Percentiles rank a stretch among this genome's conserved stretches.
Evolutionary conservation across 73 alveolate genomes (phyloP).

Genomic region (Effrenium voratum): DNA sequence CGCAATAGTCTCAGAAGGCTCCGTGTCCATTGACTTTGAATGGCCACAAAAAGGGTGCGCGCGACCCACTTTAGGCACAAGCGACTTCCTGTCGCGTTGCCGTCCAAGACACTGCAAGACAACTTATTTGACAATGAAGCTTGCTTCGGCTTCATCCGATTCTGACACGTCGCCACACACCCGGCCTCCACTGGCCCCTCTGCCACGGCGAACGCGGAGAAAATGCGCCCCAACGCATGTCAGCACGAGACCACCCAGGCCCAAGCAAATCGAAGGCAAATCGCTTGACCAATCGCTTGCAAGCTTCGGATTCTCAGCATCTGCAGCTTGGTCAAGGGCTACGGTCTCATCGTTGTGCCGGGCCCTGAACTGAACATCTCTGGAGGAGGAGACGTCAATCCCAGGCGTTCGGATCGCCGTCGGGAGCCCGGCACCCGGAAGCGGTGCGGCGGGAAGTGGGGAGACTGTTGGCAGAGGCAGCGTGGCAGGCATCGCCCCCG

Average conservation of each 20-base stretch:
- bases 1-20: too few relatives aligned
- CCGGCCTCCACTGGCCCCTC: neutral
- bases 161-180: neutral
- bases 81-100: too few relatives aligned
- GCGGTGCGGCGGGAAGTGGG: neutral
- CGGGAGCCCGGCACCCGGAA: neutral
- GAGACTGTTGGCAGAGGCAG: neutral
- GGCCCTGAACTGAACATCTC: neutral
- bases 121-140: too few relatives aligned
- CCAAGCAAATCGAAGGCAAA: neutral
- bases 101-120: too few relatives aligned
- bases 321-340: too few relatives aligned
- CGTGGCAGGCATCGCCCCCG: neutral
- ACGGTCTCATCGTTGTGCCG: neutral
- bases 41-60: too few relatives aligned
- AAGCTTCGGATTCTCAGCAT: too few relatives aligned
- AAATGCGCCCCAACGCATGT: constrained; percentile 50
- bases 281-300: neutral
- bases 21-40: too few relatives aligned
- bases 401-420: too few relatives aligned
- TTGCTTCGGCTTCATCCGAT: too few relatives aligned
- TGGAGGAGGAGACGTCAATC: too few relatives aligned
- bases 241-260: constrained; percentile 38
- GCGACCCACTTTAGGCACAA: too few relatives aligned
- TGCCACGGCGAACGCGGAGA: constrained; percentile 9